A percentile compares a stretch with the other conserved stretches of the same genome.
Evolutionary conservation across 2,329 filamentous ascomycete species (phyloP).

Genomic region (Aspergillus alliaceus): DNA sequence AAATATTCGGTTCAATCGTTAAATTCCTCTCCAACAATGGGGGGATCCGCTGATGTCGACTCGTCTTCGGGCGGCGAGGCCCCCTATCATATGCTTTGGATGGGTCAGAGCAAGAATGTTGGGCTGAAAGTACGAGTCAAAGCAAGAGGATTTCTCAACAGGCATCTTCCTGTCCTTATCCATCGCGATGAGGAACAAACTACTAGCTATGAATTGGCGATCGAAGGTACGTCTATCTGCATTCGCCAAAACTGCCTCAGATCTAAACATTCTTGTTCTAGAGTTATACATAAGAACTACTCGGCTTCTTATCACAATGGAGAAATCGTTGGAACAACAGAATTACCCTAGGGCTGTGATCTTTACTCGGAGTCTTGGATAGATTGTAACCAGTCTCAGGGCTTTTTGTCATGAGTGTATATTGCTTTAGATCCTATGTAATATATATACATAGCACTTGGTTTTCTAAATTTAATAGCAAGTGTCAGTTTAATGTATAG

Average conservation of each 20-base stretch:
- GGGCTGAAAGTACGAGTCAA: slow-evolving; percentile 68
- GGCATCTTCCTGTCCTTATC: slow-evolving; percentile 55
- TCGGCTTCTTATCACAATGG: slow-evolving; percentile 63
- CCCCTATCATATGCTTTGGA: slow-evolving; percentile 62
- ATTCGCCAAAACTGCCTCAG: neutral
- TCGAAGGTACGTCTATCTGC: slow-evolving; percentile 60
- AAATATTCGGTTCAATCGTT: neutral
- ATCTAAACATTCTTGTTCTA: slow-evolving; percentile 31
- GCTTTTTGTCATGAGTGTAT: too few species aligned
- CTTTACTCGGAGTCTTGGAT: slow-evolving; percentile 22
- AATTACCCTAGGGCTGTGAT: slow-evolving; percentile 62
- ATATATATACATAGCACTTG: neutral
- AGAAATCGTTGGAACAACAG: slow-evolving; percentile 64
- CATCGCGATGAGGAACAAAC: slow-evolving; percentile 63
- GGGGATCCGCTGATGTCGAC: neutral
- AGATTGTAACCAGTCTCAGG: neutral
- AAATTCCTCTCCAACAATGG: neutral
- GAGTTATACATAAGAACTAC: slow-evolving; percentile 68
- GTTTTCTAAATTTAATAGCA: too few species aligned
- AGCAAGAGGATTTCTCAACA: slow-evolving; percentile 47
- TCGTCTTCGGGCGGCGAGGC: neutral
- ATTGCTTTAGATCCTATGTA: neutral
- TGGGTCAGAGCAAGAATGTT: slow-evolving; percentile 61
- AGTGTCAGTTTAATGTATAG: too few species aligned
- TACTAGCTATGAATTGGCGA: slow-evolving; percentile 69